Base-by-base conservation (phyloP, 345 rosid genomes). In the Zanthoxylum bungeanum region DNA sequence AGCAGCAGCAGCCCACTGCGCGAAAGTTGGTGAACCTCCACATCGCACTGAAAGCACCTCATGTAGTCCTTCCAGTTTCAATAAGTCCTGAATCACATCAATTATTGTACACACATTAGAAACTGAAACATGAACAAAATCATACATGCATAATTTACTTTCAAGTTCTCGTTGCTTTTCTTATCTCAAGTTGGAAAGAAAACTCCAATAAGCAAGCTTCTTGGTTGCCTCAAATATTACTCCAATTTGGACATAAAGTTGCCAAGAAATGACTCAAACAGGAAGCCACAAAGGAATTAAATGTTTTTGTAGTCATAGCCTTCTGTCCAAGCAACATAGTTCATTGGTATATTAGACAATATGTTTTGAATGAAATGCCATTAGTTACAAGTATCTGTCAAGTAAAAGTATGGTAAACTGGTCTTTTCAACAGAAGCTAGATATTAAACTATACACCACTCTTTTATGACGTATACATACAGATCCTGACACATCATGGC, bases 1-100 rank as follows among this genome's bases (percentile, higher is more conserved):
- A 57, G 96, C 98, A 40, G 97, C 98, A 68, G 94, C 84, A 57
- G 99, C 98, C 99, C 97, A 95, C 69, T 89, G 98, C 51, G 78
- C 79, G 74, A 89, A 85, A 72, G 90, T 85, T 46, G 98, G 98
- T 72, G 85, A 66, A 75, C 80, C 80, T n/a, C 93, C 97, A 70
- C 71, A 83, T 50, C 96, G 89, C 66, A 87, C 87, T 8, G 70
- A 73, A 64, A 95, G 91, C 86, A 87, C 96, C 66, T 77, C 87
- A 39, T 84, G 87, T 57, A 95, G 92, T 77, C 83, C 76, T 85
- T 95, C 98, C 61, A 94, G 86, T 85, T 90, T 94, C 81, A 94
- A 49, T 62, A 92, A 83, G 70, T 86, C 97, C 98, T 94, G 79
- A 73, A 74, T 46, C 14, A 73, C 60, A 59, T 39, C 33, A 66